Base-by-base conservation (phyloP, 2,329 filamentous ascomycete genomes). In the Metarhizium humberi region DNA sequence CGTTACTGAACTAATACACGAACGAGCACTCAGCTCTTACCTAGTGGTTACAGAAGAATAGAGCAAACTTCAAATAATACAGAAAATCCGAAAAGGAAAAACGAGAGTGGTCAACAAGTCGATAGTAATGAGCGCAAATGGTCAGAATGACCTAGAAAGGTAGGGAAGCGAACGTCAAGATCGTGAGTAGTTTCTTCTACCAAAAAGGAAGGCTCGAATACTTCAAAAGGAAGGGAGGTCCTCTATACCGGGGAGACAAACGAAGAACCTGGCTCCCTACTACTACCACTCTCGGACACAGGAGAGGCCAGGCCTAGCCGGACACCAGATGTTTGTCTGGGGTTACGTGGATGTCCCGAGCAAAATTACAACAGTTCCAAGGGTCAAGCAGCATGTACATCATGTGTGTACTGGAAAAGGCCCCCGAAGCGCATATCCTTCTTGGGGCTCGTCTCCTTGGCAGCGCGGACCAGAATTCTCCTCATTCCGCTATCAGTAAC, bases 291-390 rank as follows among this genome's bases (percentile, higher is more conserved):
- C 25, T 25, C 25, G 25, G 25, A 25, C 25, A 25, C 25, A 25
- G 25, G 25, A 25, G 25, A 25, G 25, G 25, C 25, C 25, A 25
- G 25, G 3, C 25, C 25, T 25, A 25, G 25, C 25, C 16, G 40
- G 40, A 43, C 40, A 43, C 11, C 6, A 18, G 40, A n/a, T 18
- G 16, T 10, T 43, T 43, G 11, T 43, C 16, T 43, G 40, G 40
- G 40, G 13, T 43, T 6, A n/a, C 40, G 6, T 32, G n/a, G 53
- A 14, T 32, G 34, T 16, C 38, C n/a, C 36, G 29, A 7, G 52
- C 49, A 45, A 56, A 50, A 58, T 58, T 56, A 58, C 43, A 53
- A 49, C 30, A 47, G 51, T 56, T 54, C 51, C 54, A 58, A 54
- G 54, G 55, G 49, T 54, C 47, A 47, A 30, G 10, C 10, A 36